Evolutionary conservation across 1,284 basidiomycete species (phyloP), one percentile per base, ranked within the genome.

Genomic region (Bondarzewia mesenterica): DNA sequence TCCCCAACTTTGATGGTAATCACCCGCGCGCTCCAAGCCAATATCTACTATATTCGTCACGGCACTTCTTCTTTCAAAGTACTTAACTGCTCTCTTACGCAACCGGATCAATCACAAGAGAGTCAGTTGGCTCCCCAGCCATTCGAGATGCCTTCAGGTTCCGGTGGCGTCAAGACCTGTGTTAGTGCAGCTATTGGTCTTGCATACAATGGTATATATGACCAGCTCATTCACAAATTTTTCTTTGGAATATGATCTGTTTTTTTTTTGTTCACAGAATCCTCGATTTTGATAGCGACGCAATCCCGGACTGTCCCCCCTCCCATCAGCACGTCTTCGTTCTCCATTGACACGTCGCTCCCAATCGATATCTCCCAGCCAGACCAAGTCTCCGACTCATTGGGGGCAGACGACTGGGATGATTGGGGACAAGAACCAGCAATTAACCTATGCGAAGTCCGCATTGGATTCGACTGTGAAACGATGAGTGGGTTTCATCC

Each of bases 401-500:
- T 32, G 12, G n/a, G 29, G n/a, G 29, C 29, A 10, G 18, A 59
- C 6, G 75, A 80, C 48, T 85, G 77, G 73, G 80, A 83, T 46
- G 64, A 69, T 38, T 79, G 77, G 68, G 75, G 77, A 1, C 82
- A 85, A 57, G 81, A 84, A 48, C 64, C 69, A 10, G 69, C 62
- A 6, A 77, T 89, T 52, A 77, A 84, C 36, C 52, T 88, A 5
- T 79, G 73, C 48, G 80, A 84, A 62, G 70, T 85, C 7, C 71
- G 71, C 41, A 60, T 84, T 12, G 64, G 67, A 25, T 74, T 72
- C 47, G 70, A 77, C 50, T 73, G 73, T 23, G 40, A 55, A 27
- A 49, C 52, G 4, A 69, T 75, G 54, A 62, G 77, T 78, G 20
- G n/a, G 53, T 56, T 46, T 38, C 44, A 43, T 18, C 53, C 7